These are phyloP conservation scores for Clavaria fumosa DNA, from an alignment of 768 basidiomycete species.

Conservation along the genomic window DNA sequence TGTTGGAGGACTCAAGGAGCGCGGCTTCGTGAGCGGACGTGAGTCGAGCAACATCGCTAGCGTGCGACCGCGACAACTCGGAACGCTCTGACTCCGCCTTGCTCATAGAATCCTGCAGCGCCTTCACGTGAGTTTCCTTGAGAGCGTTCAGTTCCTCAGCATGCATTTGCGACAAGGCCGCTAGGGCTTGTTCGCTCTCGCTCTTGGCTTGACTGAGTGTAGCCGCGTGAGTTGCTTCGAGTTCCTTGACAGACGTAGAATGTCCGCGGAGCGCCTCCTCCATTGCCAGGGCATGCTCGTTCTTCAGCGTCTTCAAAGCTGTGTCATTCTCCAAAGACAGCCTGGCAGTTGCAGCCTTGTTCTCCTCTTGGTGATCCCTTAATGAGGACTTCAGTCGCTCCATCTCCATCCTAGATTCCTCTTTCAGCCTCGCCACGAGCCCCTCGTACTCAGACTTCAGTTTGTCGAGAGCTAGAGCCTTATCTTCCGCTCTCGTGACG, in stretches of 20 bases:
- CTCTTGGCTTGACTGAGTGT: slow-evolving; percentile 21
- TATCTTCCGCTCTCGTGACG: slow-evolving; percentile 44
- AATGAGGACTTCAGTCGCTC: slow-evolving; percentile 32
- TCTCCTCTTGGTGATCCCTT: slow-evolving; percentile 30
- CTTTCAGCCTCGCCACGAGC: slow-evolving; percentile 33
- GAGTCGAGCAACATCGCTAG: neutral
- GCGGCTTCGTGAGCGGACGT: neutral
- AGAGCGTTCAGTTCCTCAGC: slow-evolving; percentile 25
- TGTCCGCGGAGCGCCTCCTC: slow-evolving; percentile 41
- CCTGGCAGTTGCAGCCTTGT: slow-evolving; percentile 15
- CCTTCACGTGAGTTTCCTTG: slow-evolving; percentile 32
- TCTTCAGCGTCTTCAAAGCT: slow-evolving; percentile 29
- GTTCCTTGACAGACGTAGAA: slow-evolving; percentile 33
- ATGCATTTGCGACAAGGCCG: slow-evolving; percentile 21
- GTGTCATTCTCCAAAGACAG: slow-evolving; percentile 29
- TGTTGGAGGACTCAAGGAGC: slow-evolving; percentile 10
- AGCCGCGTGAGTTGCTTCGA: slow-evolving; percentile 33
- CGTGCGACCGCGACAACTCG: neutral
- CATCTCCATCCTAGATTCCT: slow-evolving; percentile 36
- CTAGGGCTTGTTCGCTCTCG: slow-evolving; percentile 17
- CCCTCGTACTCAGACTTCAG: slow-evolving; percentile 47
- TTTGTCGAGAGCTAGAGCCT: slow-evolving; percentile 40
- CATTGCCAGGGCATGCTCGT: slow-evolving; percentile 40
- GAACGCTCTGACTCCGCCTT: neutral
- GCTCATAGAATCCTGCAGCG: slow-evolving; percentile 26